Evolutionary conservation across 1,284 basidiomycete genomes (phyloP).

Genomic region (Takashimella koratensis): DNA sequence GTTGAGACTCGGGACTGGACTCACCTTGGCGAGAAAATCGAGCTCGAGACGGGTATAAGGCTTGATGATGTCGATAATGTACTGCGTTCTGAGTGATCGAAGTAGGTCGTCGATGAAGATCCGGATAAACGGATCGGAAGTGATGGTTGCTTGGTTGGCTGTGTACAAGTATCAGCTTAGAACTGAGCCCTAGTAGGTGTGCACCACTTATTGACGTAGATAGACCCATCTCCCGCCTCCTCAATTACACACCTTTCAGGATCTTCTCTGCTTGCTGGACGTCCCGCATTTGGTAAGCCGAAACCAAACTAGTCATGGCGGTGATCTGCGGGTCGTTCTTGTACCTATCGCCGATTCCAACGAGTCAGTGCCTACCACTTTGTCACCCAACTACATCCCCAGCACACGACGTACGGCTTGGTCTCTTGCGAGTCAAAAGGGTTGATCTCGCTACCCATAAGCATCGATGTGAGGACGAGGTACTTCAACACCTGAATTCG

Average conservation of each 20-base stretch:
- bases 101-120: constrained; percentile 93
- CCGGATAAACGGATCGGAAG: constrained; percentile 89
- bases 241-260: constrained; percentile 67
- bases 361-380: no score
- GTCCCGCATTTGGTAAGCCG: constrained; percentile 92
- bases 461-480: constrained; percentile 95
- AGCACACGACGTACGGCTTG: constrained; percentile 81
- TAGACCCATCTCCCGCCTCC: no score
- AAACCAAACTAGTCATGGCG: constrained; percentile 95
- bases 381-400: no score
- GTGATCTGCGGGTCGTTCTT: constrained; percentile 95
- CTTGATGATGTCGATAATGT: constrained; percentile 95
- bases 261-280: constrained; percentile 96
- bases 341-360: constrained; percentile 75
- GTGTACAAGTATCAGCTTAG: constrained; percentile 4
- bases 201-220: no score
- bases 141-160: constrained; percentile 92
- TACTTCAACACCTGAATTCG: constrained; percentile 98
- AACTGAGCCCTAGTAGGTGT: constrained; percentile 1
- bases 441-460: constrained; percentile 97
- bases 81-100: constrained; percentile 87
- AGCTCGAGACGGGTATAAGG: constrained; percentile 92
- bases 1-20: no score
- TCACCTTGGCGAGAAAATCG: constrained; percentile 80
- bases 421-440: constrained; percentile 99